Evolutionary conservation across 176 grass and related monocot genomes (phyloP).

Genomic region (Avena sativa): DNA sequence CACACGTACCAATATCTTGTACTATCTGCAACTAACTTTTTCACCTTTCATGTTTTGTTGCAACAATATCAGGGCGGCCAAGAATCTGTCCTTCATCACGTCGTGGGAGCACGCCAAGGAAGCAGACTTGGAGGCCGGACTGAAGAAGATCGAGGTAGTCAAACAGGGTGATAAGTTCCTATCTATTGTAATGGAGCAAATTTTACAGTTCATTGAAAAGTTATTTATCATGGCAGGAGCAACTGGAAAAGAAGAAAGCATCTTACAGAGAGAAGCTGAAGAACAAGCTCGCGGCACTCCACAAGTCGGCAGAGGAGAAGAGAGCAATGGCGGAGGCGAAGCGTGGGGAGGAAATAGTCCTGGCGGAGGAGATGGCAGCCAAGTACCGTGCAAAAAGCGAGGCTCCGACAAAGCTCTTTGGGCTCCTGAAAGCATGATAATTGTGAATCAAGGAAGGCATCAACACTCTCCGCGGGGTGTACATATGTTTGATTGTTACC

Average conservation of each 20-base stretch:
- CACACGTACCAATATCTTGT: constrained; percentile 29
- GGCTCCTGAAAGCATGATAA: constrained; percentile 56
- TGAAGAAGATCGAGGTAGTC: constrained; percentile 62
- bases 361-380: constrained; percentile 72
- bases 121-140: constrained; percentile 59
- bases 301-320: constrained; percentile 84
- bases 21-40: constrained; percentile 23
- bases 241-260: constrained; percentile 81
- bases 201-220: not conserved
- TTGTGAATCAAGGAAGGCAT: not conserved
- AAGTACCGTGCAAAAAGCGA: constrained; percentile 72
- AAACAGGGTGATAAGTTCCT: not conserved
- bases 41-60: not conserved
- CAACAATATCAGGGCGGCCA: constrained; percentile 51
- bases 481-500: not conserved
- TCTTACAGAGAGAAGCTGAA: constrained; percentile 71
- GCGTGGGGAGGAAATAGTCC: constrained; percentile 63
- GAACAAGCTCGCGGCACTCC: constrained; percentile 74
- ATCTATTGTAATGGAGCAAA: not conserved
- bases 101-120: constrained; percentile 70
- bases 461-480: not conserved
- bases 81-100: constrained; percentile 64
- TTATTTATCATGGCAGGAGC: constrained; percentile 51
- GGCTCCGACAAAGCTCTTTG: constrained; percentile 68
- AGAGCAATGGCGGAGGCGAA: constrained; percentile 60